A percentile compares a stretch with the other conserved stretches of the same genome.
These are phyloP conservation scores for Candida gorgasii DNA, from an alignment of 805 yeast species.

Conservation along the genomic window DNA sequence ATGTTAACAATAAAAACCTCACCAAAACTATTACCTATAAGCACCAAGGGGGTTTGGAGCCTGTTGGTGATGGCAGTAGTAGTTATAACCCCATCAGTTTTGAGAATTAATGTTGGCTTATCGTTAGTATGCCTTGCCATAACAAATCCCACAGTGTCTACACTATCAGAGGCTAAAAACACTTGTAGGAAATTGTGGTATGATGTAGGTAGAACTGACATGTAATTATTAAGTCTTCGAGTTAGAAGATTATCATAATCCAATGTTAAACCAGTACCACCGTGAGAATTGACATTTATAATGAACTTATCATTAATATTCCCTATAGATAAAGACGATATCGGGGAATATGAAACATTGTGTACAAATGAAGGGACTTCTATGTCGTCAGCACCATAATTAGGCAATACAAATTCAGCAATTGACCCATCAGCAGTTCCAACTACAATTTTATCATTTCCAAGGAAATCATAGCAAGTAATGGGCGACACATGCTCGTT, in stretches of 20 bases:
- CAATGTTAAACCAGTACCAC: constrained; percentile 25
- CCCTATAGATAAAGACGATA: constrained; percentile 28
- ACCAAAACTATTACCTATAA: constrained; percentile 37
- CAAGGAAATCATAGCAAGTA: constrained; percentile 50
- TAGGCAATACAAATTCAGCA: constrained; percentile 55
- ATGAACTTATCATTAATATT: constrained; percentile 20
- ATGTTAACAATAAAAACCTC: constrained; percentile 37
- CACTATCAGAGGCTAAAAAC: constrained; percentile 26
- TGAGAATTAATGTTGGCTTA: constrained; percentile 29
- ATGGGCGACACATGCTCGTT: constrained; percentile 25
- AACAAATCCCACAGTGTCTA: constrained; percentile 30
- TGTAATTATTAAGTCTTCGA: constrained; percentile 27
- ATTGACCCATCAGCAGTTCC: constrained; percentile 62
- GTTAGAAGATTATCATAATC: constrained; percentile 27
- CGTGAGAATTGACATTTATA: constrained; percentile 32
- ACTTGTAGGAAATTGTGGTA: constrained; percentile 29
- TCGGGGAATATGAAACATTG: constrained; percentile 33
- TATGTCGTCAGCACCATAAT: constrained; percentile 16
- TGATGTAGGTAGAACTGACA: constrained; percentile 27
- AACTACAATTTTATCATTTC: constrained; percentile 45
- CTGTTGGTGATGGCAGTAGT: constrained; percentile 28
- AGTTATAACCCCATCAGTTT: constrained; percentile 32
- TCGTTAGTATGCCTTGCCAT: constrained; percentile 37
- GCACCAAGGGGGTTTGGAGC: constrained; percentile 39
- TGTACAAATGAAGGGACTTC: constrained; percentile 33